phyloP scores from a whole-genome alignment of 1,139 yeast genomes.

The Taiozyma sp. region DNA sequence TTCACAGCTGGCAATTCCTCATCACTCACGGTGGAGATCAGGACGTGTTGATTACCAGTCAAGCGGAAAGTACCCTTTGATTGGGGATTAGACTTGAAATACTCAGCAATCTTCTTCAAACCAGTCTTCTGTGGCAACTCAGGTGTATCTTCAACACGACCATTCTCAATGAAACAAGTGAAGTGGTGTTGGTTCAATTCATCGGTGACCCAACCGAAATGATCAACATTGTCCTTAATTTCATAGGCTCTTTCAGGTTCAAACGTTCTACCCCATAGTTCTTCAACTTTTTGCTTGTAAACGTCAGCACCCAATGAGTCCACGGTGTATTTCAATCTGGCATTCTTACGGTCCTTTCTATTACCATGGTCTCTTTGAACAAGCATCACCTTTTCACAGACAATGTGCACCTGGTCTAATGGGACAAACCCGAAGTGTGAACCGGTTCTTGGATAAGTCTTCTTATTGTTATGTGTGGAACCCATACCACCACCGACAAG shows the following conservation, averaged over 20 bases:
- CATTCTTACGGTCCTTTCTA: constrained; percentile 94
- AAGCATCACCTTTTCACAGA: constrained; percentile 87
- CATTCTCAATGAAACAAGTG: constrained; percentile 93
- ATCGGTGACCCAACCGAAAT: constrained; percentile 92
- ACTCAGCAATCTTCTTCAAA: constrained; percentile 69
- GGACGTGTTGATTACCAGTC: constrained; percentile 93
- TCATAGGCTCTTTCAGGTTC: constrained; percentile 65
- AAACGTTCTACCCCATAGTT: constrained; percentile 70
- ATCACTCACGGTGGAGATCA: constrained; percentile 69
- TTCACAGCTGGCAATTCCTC: constrained; percentile 60
- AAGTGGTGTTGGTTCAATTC: constrained; percentile 84
- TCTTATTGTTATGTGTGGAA: constrained; percentile 91
- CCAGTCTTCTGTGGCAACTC: constrained; percentile 91
- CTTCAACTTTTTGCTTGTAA: constrained; percentile 77
- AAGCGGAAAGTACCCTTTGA: constrained; percentile 79
- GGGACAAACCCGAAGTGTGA: constrained; percentile 75
- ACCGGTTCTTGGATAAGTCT: constrained; percentile 95
- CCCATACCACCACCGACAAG: constrained; percentile 99
- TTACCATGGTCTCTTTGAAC: constrained; percentile 96
- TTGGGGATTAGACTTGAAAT: constrained; percentile 37
- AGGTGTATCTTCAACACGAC: constrained; percentile 91
- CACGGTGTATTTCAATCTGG: constrained; percentile 93
- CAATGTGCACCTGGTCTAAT: constrained; percentile 63
- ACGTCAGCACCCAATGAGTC: constrained; percentile 87
- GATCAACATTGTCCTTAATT: constrained; percentile 84